Evolutionary conservation across 129 eudicot genomes (phyloP).

Genomic region (Artemisia tridentata): DNA sequence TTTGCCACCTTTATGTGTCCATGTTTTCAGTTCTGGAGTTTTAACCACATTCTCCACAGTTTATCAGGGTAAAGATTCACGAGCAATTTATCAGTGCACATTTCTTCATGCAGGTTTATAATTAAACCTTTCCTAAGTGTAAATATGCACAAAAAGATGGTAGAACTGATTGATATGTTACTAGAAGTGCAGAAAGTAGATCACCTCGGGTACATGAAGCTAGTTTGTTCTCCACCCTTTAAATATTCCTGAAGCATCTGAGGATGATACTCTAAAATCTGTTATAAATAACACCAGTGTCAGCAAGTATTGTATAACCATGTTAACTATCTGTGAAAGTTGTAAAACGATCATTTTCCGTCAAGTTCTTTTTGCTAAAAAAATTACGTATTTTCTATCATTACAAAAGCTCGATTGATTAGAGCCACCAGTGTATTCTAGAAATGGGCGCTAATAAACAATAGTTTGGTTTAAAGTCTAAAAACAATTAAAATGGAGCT

Average conservation of each 20-base stretch:
- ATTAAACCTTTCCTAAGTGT: too few relatives aligned
- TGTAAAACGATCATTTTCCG: constrained; percentile 7
- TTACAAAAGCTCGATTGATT: not conserved
- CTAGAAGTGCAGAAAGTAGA: constrained; percentile 12
- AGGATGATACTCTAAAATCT: constrained; percentile 97
- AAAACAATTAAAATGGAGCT: too few relatives aligned
- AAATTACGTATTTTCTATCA: not conserved
- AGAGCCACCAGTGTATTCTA: not conserved
- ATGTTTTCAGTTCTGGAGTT: too few relatives aligned
- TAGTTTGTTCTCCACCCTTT: constrained; percentile 85
- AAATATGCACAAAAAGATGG: too few relatives aligned
- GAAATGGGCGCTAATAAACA: too few relatives aligned
- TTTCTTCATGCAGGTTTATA: too few relatives aligned
- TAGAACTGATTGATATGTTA: too few relatives aligned
- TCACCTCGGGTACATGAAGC: constrained; percentile 98
- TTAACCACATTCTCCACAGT: too few relatives aligned
- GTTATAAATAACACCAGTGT: constrained; percentile 25
- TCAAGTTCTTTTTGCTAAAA: not conserved
- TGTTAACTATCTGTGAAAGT: not conserved
- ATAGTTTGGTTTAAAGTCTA: too few relatives aligned
- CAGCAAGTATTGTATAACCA: constrained; percentile 16
- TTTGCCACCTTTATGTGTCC: too few relatives aligned
- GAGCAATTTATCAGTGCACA: too few relatives aligned
- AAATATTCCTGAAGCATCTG: constrained; percentile 91
- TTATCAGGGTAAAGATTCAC: too few relatives aligned